phyloP scores from a whole-genome alignment of 345 rosid species.

The Ceriops decandra region DNA sequence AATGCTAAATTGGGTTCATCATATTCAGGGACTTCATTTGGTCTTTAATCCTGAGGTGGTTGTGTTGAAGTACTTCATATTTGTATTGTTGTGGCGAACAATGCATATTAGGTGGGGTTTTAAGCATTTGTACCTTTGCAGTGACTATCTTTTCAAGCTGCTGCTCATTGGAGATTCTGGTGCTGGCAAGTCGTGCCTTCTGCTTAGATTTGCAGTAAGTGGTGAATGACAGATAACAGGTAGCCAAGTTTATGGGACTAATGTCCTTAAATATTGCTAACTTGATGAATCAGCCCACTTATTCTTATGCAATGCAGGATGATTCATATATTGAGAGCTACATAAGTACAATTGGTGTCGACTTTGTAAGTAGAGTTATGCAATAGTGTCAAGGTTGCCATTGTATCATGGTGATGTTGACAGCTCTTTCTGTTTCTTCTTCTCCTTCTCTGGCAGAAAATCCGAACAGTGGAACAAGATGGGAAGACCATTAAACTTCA shows the following conservation, averaged over 20 bases:
- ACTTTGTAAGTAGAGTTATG: slow-evolving; percentile 55
- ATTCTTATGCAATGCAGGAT: slow-evolving; percentile 41
- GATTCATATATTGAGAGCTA: slow-evolving; percentile 92
- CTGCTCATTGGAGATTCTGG: slow-evolving; percentile 26
- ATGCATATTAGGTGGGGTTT: neutral
- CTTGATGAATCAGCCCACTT: neutral
- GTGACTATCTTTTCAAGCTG: slow-evolving; percentile 22
- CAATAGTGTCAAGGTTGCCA: neutral
- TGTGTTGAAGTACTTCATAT: neutral
- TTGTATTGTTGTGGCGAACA: neutral
- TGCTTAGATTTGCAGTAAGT: slow-evolving; percentile 24
- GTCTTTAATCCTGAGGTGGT: neutral
- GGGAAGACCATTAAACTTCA: slow-evolving; percentile 84
- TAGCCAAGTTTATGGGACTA: neutral
- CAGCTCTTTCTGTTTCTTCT: neutral
- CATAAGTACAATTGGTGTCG: slow-evolving; percentile 91
- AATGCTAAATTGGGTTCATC: no score
- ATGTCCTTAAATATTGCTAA: neutral
- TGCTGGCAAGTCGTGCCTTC: slow-evolving; percentile 30
- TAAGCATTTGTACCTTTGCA: neutral
- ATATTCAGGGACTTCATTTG: neutral
- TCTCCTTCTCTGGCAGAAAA: slow-evolving; percentile 43
- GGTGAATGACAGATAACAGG: neutral
- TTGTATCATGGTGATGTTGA: neutral
- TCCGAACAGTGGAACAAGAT: slow-evolving; percentile 88